Conservation (phyloP, 2,329 filamentous ascomycete species). For the Fusarium acutatum region DNA sequence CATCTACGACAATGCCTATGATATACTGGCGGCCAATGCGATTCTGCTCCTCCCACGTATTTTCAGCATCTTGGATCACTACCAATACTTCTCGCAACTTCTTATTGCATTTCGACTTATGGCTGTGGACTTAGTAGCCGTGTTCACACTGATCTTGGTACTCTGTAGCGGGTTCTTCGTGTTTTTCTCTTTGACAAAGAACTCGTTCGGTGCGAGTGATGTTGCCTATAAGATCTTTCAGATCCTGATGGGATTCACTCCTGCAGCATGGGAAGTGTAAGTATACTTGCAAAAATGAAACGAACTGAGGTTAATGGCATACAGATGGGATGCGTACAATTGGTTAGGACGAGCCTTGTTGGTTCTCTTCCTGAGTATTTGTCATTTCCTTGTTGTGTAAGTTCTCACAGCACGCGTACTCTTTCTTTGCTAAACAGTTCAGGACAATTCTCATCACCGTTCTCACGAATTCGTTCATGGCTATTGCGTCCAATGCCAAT, state of each 20-base stretch:
- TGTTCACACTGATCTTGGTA: constrained; percentile 85
- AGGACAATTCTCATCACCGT: constrained; percentile 92
- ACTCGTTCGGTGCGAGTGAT: constrained; percentile 72
- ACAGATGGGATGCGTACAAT: constrained; percentile 76
- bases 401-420: constrained; percentile 32
- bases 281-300: constrained; percentile 35
- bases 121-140: constrained; percentile 86
- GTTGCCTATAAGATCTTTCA: constrained; percentile 94
- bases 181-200: constrained; percentile 85
- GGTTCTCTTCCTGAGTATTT: constrained; percentile 88
- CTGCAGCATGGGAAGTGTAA: constrained; percentile 90
- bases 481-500: constrained; percentile 90
- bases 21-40: constrained; percentile 91
- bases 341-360: constrained; percentile 78
- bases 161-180: constrained; percentile 95
- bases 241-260: constrained; percentile 94
- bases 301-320: constrained; percentile 17
- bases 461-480: constrained; percentile 96
- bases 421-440: background rate
- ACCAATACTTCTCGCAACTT: constrained; percentile 94
- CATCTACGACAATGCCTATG: constrained; percentile 87
- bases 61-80: constrained; percentile 93
- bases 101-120: constrained; percentile 94
- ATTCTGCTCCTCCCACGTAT: constrained; percentile 89
- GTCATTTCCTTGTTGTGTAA: constrained; percentile 89